Percentiles rank a stretch among this genome's conserved stretches.
Conservation (phyloP, 345 rosid genomes). For the Reutealis trisperma region DNA sequence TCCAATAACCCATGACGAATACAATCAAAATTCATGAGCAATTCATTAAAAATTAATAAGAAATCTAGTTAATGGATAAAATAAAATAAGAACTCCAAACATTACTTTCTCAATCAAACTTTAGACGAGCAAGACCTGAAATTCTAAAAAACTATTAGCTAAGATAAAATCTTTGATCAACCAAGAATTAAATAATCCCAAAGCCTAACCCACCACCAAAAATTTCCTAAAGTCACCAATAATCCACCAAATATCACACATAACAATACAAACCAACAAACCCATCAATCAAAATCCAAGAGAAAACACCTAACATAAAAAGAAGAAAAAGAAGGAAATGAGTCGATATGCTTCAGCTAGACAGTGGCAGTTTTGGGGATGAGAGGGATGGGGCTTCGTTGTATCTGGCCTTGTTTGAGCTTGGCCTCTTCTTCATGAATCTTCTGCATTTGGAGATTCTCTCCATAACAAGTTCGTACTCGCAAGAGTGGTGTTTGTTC, state of each 20-base stretch:
- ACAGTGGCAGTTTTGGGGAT: slow-evolving; percentile 84
- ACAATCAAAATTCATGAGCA: background rate
- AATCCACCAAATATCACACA: background rate
- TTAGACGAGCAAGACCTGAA: background rate
- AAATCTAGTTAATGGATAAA: background rate
- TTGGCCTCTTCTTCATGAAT: slow-evolving; percentile 78
- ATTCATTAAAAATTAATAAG: background rate
- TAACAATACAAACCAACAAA: background rate
- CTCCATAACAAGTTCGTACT: slow-evolving; percentile 98
- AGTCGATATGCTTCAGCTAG: slow-evolving; percentile 22
- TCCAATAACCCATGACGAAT: background rate
- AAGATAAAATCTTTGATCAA: background rate
- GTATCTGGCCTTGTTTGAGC: slow-evolving; percentile 46
- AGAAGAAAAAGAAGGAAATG: background rate
- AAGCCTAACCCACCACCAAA: background rate
- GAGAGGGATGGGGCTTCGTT: slow-evolving; percentile 55
- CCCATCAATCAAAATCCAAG: background rate
- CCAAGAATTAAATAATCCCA: background rate
- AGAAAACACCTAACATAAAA: slow-evolving; percentile 7
- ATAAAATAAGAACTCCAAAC: background rate
- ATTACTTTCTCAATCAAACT: background rate
- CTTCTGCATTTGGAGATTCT: slow-evolving; percentile 96
- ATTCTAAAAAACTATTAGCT: background rate
- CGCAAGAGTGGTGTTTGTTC: slow-evolving; percentile 72
- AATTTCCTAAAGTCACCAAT: background rate